phyloP scores from a whole-genome alignment of 495 filamentous ascomycete species.

The Aspergillus biplanus region DNA sequence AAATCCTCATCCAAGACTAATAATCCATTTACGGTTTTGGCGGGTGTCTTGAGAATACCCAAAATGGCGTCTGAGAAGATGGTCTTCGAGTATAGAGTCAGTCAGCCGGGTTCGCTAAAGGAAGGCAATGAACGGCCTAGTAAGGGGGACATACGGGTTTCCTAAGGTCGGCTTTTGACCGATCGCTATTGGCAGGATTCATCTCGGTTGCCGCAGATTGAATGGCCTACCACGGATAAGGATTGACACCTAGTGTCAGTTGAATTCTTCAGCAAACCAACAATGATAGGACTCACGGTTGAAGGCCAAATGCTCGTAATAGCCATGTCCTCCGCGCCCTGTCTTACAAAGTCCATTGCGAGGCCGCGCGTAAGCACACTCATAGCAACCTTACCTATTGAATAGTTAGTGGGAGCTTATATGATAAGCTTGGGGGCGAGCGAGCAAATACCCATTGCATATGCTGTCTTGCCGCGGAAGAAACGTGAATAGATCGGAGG shows the following conservation, averaged over 20 bases:
- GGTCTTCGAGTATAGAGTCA: conserved; percentile 27
- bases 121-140: neutral
- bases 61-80: conserved; percentile 84
- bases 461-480: conserved; percentile 84
- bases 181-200: conserved; percentile 45
- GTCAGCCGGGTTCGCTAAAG: neutral
- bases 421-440: neutral
- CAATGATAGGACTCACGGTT: conserved; percentile 49
- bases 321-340: conserved; percentile 69
- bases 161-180: conserved; percentile 57
- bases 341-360: conserved; percentile 78
- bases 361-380: conserved; percentile 78
- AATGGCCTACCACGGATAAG: conserved; percentile 52
- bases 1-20: conserved; percentile 84
- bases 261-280: conserved; percentile 12
- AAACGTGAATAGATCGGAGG: conserved; percentile 87
- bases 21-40: conserved; percentile 66
- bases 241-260: neutral
- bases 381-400: conserved; percentile 74
- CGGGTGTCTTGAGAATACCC: conserved; percentile 68
- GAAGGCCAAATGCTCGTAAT: conserved; percentile 86
- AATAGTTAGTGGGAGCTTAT: neutral
- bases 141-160: conserved; percentile 51
- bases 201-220: conserved; percentile 72
- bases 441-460: conserved; percentile 67